Percentiles rank a stretch among this genome's conserved stretches.
These are phyloP conservation scores for Phytopythium aichiense DNA, from an alignment of 352 stramenopile species.

Conservation along the genomic window DNA sequence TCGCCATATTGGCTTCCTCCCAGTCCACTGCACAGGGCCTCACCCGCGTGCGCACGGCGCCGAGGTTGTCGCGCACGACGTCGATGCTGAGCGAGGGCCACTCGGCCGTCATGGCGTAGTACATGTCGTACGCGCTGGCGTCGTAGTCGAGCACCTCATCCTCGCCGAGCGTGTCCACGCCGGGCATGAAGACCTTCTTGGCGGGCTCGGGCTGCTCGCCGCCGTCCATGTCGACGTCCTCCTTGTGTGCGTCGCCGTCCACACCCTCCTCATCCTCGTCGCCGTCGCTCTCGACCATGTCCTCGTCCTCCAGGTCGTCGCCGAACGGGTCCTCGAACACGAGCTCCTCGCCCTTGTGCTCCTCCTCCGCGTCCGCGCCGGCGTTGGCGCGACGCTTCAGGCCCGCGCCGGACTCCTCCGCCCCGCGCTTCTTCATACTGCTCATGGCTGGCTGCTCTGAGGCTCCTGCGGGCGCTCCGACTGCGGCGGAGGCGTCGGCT, in stretches of 20 bases:
- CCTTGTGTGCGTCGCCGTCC: conserved; percentile 44
- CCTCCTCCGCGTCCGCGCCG: conserved; percentile 13
- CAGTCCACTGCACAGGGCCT: background rate
- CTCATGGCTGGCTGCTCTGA: conserved; percentile 35
- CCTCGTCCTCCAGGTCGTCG: conserved; percentile 89
- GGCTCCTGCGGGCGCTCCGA: too few species aligned
- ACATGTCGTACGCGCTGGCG: conserved; percentile 98
- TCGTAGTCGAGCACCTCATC: conserved; percentile 98
- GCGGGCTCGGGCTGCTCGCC: conserved; percentile 50
- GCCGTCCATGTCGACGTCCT: conserved; percentile 60
- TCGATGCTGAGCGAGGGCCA: conserved; percentile 98
- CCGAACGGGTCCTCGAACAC: conserved; percentile 89
- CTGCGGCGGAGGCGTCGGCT: too few species aligned
- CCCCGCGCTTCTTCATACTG: conserved; percentile 67
- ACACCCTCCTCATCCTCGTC: conserved; percentile 68
- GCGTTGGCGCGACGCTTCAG: conserved; percentile 51
- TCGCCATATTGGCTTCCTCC: background rate
- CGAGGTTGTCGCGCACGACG: conserved; percentile 94
- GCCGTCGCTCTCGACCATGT: conserved; percentile 82
- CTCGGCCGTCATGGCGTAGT: conserved; percentile 97
- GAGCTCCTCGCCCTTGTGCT: conserved; percentile 54
- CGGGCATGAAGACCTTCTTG: conserved; percentile 94
- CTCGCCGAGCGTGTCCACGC: conserved; percentile 85
- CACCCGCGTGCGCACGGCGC: conserved; percentile 82
- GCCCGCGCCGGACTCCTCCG: conserved; percentile 30